phyloP scores from a whole-genome alignment of 805 yeast species.

The Yarrowia porcina region DNA sequence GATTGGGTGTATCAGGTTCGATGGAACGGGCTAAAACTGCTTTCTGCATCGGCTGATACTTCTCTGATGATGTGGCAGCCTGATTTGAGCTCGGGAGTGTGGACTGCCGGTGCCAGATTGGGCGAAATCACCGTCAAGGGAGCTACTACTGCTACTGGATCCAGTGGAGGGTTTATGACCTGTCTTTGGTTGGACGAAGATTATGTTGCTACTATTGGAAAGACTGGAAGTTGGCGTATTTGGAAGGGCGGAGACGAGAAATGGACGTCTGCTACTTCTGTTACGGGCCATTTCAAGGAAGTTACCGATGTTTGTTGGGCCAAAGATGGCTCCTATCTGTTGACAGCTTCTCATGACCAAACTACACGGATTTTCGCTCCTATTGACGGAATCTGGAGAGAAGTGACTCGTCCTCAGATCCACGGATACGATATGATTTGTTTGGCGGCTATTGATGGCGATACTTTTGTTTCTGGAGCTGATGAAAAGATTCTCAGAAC shows the following conservation, averaged over 20 bases:
- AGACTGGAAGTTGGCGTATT: conserved; percentile 86
- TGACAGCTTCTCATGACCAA: conserved; percentile 85
- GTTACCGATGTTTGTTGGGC: conserved; percentile 77
- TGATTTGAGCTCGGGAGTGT: conserved; percentile 78
- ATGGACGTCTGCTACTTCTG: conserved; percentile 46
- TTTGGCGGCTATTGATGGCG: conserved; percentile 54
- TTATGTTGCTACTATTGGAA: conserved; percentile 70
- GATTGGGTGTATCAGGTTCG: conserved; percentile 88
- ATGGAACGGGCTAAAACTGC: conserved; percentile 64
- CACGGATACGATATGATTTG: conserved; percentile 97
- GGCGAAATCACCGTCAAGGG: conserved; percentile 96
- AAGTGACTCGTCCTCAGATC: conserved; percentile 94
- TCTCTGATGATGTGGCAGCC: conserved; percentile 93
- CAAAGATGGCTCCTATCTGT: conserved; percentile 57
- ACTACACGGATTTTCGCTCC: conserved; percentile 78
- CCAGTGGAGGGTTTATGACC: conserved; percentile 72
- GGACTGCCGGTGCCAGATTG: conserved; percentile 76
- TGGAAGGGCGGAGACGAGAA: conserved; percentile 53
- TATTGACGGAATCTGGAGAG: conserved; percentile 63
- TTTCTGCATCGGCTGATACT: conserved; percentile 90
- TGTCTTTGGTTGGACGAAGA: conserved; percentile 62
- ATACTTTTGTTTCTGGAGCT: conserved; percentile 84
- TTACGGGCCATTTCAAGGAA: conserved; percentile 72
- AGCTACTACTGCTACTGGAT: conserved; percentile 97
- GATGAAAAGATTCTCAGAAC: conserved; percentile 91